Conservation (phyloP, 495 filamentous ascomycete genomes). For the Diplogelasinospora grovesii region DNA sequence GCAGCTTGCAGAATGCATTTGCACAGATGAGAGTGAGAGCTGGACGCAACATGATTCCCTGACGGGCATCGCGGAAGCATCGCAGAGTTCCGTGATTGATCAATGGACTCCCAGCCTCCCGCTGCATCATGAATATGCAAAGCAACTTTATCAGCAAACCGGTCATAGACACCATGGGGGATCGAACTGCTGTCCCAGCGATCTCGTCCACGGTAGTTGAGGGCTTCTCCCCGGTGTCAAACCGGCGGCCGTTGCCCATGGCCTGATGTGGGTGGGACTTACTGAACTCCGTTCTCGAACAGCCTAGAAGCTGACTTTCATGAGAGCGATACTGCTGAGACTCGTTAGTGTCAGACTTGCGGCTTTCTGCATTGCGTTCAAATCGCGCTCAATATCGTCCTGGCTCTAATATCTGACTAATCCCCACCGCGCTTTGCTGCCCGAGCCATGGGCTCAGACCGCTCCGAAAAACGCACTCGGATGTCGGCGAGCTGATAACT, state of each 20-base stretch:
- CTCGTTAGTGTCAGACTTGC: no score
- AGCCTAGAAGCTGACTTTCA: no score
- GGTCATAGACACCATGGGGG: neutral
- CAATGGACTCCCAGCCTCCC: neutral
- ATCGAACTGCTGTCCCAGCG: slow-evolving; percentile 3
- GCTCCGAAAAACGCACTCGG: no score
- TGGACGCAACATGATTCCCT: neutral
- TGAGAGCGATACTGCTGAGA: no score
- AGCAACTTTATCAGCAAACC: slow-evolving; percentile 7
- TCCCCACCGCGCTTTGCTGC: no score
- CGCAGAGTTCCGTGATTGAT: slow-evolving; percentile 7
- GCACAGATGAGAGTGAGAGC: slow-evolving; percentile 3
- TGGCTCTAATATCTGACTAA: no score
- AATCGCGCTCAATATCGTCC: no score
- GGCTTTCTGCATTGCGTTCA: no score
- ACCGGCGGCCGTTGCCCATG: slow-evolving; percentile 1
- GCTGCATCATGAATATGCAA: slow-evolving; percentile 10
- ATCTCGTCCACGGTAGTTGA: slow-evolving; percentile 1
- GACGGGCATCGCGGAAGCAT: slow-evolving; percentile 3
- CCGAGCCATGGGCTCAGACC: no score
- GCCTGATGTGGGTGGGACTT: slow-evolving; percentile 4
- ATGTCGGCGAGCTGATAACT: no score
- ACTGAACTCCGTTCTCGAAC: no score
- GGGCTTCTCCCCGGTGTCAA: neutral
- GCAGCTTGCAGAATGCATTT: slow-evolving; percentile 14